Base-by-base conservation (phyloP, 192 early-diverging fungal species). In the Backusella liffmaniae region DNA sequence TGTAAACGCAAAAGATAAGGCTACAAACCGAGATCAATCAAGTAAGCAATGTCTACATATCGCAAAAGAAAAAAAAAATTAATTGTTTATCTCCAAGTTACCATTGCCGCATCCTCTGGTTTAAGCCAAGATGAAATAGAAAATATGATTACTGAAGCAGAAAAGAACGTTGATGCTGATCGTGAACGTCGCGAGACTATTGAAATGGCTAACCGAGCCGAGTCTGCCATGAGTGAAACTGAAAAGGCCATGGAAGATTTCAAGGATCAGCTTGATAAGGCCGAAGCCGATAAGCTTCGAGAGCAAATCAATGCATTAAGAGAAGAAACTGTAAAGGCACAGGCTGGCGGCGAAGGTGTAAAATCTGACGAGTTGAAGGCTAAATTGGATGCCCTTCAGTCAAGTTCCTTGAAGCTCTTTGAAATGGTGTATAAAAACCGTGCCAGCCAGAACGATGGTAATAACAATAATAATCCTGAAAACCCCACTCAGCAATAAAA, bases 221-320 rank as follows among this genome's bases (percentile, higher is more conserved):
- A 99, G 71, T 91, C 91, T 18, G 90, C 96, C 74, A 95, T 98
- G 82, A 79, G 88, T 77, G 95, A 97, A 80, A 97, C 95, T 39
- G 96, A 98, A 85, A 97, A 97, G 91, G 87, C 94, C 79, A 93
- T 99, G 86, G 86, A 85, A 66, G 98, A 99, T 81, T 97, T 96
- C 90, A 97, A 98, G 92, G 95, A 95, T 77, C 93, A 98, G 86
- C 80, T 99, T 62, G 96, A 98, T 84, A 85, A 87, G 65, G 85
- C 84, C 10, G 97, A 99, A 86, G 86, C 86, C 36, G 90, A 93
- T 67, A 98, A 93, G 90, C 95, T 99, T 88, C 87, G 86, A 73
- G 83, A 86, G 30, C 86, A 95, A 87, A 94, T 99, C 73, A 80
- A 85, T 37, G 92, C 94, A 79, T 84, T 99, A 42, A 89, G 96